Base-by-base conservation (phyloP, 1,284 basidiomycete species). In the Ganoderma boninense region DNA sequence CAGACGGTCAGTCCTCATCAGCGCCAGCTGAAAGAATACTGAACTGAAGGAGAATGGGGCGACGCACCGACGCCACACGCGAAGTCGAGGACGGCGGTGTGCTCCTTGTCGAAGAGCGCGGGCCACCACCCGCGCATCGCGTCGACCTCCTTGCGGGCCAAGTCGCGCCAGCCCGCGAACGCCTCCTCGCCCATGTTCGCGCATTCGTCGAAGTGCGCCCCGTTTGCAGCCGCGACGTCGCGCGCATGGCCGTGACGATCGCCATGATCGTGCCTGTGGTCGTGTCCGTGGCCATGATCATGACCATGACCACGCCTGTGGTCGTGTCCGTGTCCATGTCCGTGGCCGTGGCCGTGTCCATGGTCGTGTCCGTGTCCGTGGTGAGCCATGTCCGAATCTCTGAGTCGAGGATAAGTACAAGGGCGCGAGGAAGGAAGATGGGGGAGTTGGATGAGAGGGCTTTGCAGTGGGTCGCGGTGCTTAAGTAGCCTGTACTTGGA, bases 31-130 rank as follows among this genome's bases (percentile, higher is more conserved):
- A n/a, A n/a, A n/a, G n/a, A n/a, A n/a, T n/a, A n/a, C n/a, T n/a
- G n/a, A n/a, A n/a, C n/a, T n/a, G n/a, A n/a, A n/a, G n/a, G n/a
- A 35, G 11, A n/a, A 35, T 29, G 2, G 0, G 4, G 29, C 0
- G 32, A 68, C 84, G 63, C 68, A 89, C 91, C 92, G 64, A 86
- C 85, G 13, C 92, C 91, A 75, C 91, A 94, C 4, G 92, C 92
- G 75, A 86, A 93, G 74, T 94, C 92, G 81, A 94, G 81, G 8
- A 90, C 82, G 0, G 78, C 81, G 0, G 92, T 93, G 20, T 75
- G 75, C 11, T 88, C 85, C 66, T 87, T 84, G 68, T 88, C 82
- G 76, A 93, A 90, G 49, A 77, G 63, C 10, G 35, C 52, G 0
- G 83, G 76, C 74, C 87, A 87, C 1, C 78, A 79, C 11, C 80